Conservation (phyloP, 2,329 filamentous ascomycete genomes). For the Cordyceps fumosorosea region DNA sequence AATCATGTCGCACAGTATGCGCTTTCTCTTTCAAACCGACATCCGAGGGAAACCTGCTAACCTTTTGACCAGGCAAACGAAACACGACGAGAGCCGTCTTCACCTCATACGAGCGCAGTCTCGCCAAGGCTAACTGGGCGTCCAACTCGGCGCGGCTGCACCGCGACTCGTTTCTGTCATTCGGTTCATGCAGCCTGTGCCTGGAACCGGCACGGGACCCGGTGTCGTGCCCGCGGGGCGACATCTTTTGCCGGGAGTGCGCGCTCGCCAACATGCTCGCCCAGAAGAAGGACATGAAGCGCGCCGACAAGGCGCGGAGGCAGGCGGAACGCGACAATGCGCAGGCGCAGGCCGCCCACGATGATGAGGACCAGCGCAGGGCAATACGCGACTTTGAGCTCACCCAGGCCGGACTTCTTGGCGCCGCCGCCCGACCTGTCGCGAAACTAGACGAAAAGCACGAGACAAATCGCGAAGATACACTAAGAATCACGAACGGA, state of each 20-base stretch:
- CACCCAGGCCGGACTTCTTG: conserved; percentile 66
- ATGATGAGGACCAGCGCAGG: conserved; percentile 63
- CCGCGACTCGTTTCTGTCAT: conserved; percentile 87
- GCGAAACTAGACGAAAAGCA: conserved; percentile 30
- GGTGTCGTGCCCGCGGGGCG: conserved; percentile 75
- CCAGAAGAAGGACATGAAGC: conserved; percentile 86
- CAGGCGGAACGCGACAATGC: conserved; percentile 54
- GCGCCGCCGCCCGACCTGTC: conserved; percentile 17
- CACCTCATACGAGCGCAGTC: conserved; percentile 80
- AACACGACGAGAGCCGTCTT: conserved; percentile 92
- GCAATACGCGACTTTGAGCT: conserved; percentile 79
- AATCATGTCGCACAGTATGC: conserved; percentile 40
- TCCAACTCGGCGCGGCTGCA: conserved; percentile 75
- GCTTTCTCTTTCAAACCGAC: neutral
- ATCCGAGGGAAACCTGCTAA: conserved; percentile 1
- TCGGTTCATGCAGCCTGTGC: conserved; percentile 83
- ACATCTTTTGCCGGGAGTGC: conserved; percentile 94
- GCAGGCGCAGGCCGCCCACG: conserved; percentile 52
- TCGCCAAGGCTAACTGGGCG: conserved; percentile 77
- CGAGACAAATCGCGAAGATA: neutral
- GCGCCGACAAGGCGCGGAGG: conserved; percentile 61
- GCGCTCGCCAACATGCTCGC: conserved; percentile 84
- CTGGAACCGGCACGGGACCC: conserved; percentile 74
- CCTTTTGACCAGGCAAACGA: conserved; percentile 55
- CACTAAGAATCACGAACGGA: conserved; percentile 17